Percentiles rank a stretch among this genome's conserved stretches.
phyloP scores from a whole-genome alignment of 495 filamentous ascomycete species.

The Parmelia sp. region DNA sequence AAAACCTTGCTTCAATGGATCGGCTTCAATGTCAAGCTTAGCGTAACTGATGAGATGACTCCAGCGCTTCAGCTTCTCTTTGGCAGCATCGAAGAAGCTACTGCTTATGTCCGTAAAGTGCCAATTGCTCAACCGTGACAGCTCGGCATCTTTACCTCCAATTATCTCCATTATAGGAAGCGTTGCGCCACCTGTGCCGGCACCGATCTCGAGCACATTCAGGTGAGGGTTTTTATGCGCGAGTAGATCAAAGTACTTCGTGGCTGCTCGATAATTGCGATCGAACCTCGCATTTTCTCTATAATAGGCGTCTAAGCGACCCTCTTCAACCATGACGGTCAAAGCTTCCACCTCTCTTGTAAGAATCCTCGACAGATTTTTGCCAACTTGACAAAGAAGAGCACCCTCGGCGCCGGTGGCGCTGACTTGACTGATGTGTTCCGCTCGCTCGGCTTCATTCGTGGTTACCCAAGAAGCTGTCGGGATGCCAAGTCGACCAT shows the following conservation, averaged over 20 bases:
- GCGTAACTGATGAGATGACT: constrained; percentile 12
- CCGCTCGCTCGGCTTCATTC: background rate
- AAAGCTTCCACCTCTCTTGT: background rate
- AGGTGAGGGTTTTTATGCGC: constrained; percentile 31
- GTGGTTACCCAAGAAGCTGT: constrained; percentile 9
- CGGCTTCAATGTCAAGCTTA: constrained; percentile 24
- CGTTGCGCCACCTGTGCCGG: constrained; percentile 29
- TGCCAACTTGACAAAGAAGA: constrained; percentile 9
- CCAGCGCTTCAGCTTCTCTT: constrained; percentile 20
- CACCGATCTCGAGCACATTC: constrained; percentile 31
- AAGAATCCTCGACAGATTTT: background rate
- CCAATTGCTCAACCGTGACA: background rate
- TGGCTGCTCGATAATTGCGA: constrained; percentile 5
- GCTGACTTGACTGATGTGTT: background rate
- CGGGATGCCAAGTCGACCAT: background rate
- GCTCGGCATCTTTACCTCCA: constrained; percentile 9
- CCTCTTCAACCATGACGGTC: constrained; percentile 9
- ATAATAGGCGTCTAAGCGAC: constrained; percentile 10
- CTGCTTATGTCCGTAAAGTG: constrained; percentile 41
- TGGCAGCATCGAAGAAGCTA: constrained; percentile 34
- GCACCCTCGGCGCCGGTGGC: constrained; percentile 1
- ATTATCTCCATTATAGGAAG: constrained; percentile 34
- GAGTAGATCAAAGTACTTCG: constrained; percentile 25
- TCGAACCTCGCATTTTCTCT: constrained; percentile 1
- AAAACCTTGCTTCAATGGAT: constrained; percentile 40